These are phyloP conservation scores for Oemleria cerasiformis DNA, from an alignment of 306 rosid species.

Conservation along the genomic window DNA sequence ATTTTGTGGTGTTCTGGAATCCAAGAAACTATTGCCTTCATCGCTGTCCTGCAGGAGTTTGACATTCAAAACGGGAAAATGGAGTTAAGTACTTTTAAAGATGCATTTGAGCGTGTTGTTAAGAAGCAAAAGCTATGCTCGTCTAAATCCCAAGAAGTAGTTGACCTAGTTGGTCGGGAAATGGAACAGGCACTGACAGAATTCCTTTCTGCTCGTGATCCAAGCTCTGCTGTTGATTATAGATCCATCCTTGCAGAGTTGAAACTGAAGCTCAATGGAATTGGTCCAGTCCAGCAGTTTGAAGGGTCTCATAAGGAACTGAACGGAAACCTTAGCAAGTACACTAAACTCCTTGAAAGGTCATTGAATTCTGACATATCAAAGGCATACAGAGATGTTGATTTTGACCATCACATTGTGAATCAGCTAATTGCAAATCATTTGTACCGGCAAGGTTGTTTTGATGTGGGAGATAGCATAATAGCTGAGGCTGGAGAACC, in stretches of 20 bases:
- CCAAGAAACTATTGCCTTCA: not conserved
- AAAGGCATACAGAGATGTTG: conserved; percentile 76
- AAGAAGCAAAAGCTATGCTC: conserved; percentile 78
- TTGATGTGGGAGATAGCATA: conserved; percentile 76
- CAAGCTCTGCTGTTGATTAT: conserved; percentile 41
- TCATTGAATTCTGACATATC: conserved; percentile 68
- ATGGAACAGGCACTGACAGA: conserved; percentile 57
- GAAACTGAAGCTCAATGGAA: conserved; percentile 49
- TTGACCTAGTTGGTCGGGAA: conserved; percentile 64
- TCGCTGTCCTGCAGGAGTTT: conserved; percentile 43
- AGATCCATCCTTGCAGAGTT: conserved; percentile 59
- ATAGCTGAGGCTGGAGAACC: conserved; percentile 64
- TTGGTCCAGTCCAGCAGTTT: conserved; percentile 51
- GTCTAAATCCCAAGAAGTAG: conserved; percentile 64
- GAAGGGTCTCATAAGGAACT: conserved; percentile 73
- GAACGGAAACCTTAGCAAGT: conserved; percentile 52
- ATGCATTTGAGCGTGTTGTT: conserved; percentile 76
- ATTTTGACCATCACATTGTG: conserved; percentile 60
- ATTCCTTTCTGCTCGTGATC: conserved; percentile 48
- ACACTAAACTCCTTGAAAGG: conserved; percentile 60
- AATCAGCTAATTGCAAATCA: conserved; percentile 70
- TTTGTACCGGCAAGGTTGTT: conserved; percentile 63
- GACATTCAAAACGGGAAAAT: conserved; percentile 33
- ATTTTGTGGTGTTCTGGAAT: conserved; percentile 3
- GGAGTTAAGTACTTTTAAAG: conserved; percentile 67